Evolutionary conservation across 2,329 filamentous ascomycete species (phyloP), one percentile per base, ranked within the genome.

Genomic region (Zopfia rhizophila): DNA sequence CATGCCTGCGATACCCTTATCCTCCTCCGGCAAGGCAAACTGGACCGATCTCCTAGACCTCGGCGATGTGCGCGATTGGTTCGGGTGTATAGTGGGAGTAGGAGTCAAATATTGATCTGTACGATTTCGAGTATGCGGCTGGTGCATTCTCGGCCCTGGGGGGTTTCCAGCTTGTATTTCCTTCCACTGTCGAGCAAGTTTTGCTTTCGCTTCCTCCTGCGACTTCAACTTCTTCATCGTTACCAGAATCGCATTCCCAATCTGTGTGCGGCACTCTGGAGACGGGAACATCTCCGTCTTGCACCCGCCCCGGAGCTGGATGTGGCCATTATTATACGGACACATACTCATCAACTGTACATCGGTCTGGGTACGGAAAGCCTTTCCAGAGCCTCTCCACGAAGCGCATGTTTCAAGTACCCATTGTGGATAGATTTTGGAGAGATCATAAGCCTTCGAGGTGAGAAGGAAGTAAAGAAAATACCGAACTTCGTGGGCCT

Each of bases 381-480:
- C 48, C 3, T 14, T 29, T 7, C 58, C 60, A n/a, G 37, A 40
- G 2, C 58, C 55, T 10, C 45, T 21, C 56, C 60, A 65, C 14
- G 19, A 21, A 14, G 53, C 51, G 14, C 51, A 55, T 7, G 61
- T 63, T 27, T 65, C 61, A 3, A 65, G 49, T 3, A 65, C 48
- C 61, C 61, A 65, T 41, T 61, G 60, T 5, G 61, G 56, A 47
- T 40, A 57, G 17, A 25, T 29, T 21, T 55, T 52, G 1, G 47
- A 51, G 14, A 57, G 32, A 2, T 35, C 23, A 25, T 54, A 31
- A 0, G 28, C 28, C 22, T 55, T 46, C 7, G 48, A 32, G 5
- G 58, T 60, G 12, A 65, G 45, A 7, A 63, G 17, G 14, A 50
- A 31, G 28, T 58, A 65, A 3, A 65, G 31, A 22, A 59, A 63